These are phyloP conservation scores for Talaromyces sp. DNA, from an alignment of 2,329 filamentous ascomycete genomes.

Conservation along the genomic window DNA sequence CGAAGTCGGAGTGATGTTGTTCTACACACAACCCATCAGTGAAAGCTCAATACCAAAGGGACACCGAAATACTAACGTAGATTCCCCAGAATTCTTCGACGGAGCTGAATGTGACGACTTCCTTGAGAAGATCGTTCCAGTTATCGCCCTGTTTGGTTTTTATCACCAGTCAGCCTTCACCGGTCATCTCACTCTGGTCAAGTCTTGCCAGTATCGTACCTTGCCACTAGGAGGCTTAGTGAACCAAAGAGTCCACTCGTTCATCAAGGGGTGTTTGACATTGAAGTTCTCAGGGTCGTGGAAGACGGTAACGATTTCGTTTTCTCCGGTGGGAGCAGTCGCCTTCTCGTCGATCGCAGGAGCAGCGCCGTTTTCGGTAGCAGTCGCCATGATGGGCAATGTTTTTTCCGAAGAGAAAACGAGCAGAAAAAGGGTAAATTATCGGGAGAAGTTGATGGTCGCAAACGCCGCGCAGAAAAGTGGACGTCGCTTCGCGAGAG, in stretches of 20 bases:
- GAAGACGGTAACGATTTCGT: slow-evolving; percentile 83
- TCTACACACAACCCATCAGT: slow-evolving; percentile 53
- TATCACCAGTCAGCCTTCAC: not conserved
- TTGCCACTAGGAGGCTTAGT: slow-evolving; percentile 96
- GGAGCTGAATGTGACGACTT: slow-evolving; percentile 97
- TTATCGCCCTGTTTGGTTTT: slow-evolving; percentile 69
- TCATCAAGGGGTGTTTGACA: slow-evolving; percentile 96
- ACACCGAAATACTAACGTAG: slow-evolving; percentile 64
- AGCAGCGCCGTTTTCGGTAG: slow-evolving; percentile 11
- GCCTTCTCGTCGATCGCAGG: slow-evolving; percentile 11
- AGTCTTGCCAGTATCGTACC: slow-evolving; percentile 50
- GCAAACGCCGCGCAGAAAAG: slow-evolving; percentile 1
- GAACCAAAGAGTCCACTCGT: slow-evolving; percentile 99
- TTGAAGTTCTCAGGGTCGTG: slow-evolving; percentile 99
- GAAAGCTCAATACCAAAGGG: not conserved
- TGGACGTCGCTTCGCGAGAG: slow-evolving; percentile 1
- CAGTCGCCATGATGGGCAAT: slow-evolving; percentile 10
- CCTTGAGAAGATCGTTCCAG: slow-evolving; percentile 97
- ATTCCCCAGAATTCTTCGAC: slow-evolving; percentile 99
- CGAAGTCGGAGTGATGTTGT: slow-evolving; percentile 96
- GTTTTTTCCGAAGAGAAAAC: not conserved
- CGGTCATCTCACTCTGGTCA: slow-evolving; percentile 8
- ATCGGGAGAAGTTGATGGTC: not conserved
- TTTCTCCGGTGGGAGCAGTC: slow-evolving; percentile 7
- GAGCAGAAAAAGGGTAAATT: not conserved